Evolutionary conservation across 352 stramenopile species (phyloP).

Genomic region (Phytophthora meadii): DNA sequence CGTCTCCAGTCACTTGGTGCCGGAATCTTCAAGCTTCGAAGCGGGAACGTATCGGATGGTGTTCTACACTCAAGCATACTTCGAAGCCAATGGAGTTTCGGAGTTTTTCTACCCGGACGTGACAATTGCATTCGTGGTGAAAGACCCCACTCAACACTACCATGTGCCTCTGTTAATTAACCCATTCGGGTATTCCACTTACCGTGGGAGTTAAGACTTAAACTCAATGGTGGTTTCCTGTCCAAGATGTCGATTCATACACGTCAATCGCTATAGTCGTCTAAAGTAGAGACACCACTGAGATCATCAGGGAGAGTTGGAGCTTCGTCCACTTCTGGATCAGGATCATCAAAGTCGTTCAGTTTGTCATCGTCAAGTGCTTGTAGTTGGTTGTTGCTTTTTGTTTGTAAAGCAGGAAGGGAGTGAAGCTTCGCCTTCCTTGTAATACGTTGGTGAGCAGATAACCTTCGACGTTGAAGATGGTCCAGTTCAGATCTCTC

Average conservation of each 20-base stretch:
- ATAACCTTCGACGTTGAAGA: not conserved
- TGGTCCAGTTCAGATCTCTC: conserved; percentile 6
- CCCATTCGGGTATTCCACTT: conserved; percentile 91
- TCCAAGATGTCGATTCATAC: not conserved
- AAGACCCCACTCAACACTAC: conserved; percentile 80
- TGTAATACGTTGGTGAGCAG: conserved; percentile 9
- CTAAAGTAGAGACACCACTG: conserved; percentile 28
- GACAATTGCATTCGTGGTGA: conserved; percentile 80
- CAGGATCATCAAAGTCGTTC: conserved; percentile 67
- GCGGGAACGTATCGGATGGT: conserved; percentile 79
- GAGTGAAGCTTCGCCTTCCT: conserved; percentile 15
- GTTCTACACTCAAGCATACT: conserved; percentile 87
- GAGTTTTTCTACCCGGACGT: conserved; percentile 91
- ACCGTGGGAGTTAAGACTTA: conserved; percentile 76
- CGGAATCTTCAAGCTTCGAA: conserved; percentile 44
- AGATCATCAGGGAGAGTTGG: conserved; percentile 57
- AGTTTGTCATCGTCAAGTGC: conserved; percentile 20
- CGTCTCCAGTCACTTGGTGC: conserved; percentile 49
- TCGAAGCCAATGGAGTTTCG: conserved; percentile 58
- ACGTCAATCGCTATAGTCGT: conserved; percentile 16
- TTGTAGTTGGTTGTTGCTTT: conserved; percentile 2
- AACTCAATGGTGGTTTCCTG: not conserved
- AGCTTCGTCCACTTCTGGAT: conserved; percentile 65
- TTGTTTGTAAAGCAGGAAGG: conserved; percentile 10
- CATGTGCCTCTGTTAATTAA: conserved; percentile 92